Evolutionary conservation across 768 basidiomycete genomes (phyloP), one percentile per base, ranked within the genome.

Genomic region (Agrocybe pediades): DNA sequence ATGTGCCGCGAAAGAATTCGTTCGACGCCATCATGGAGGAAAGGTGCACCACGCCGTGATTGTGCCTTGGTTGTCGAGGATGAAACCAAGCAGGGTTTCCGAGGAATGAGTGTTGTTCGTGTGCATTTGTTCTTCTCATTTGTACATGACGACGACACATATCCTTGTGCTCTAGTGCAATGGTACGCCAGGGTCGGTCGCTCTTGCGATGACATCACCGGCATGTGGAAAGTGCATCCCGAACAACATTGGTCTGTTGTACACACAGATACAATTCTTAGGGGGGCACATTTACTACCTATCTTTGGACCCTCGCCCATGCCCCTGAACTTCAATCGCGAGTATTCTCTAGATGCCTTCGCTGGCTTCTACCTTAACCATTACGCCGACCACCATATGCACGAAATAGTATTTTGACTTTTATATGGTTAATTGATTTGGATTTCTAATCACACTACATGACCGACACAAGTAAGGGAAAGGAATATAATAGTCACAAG

Each of bases 371-470:
- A 65, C 57, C 52, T 73, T 1, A 73, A 70, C 43, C 65, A 63
- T 25, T 71, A 61, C 47, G 62, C 64, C 16, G 70, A 73, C 41
- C 63, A 71, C 46, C 70, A 72, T 55, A 45, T 63, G 13, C 53
- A 71, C 52, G 65, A 70, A 51, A 61, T 70, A 41, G 50, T 58
- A 41, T 66, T 62, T 41, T 56, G 27, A 52, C 25, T 41, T 7
- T 30, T 7, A 30, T n/a, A 41, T n/a, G n/a, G n/a, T n/a, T n/a
- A n/a, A n/a, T n/a, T n/a, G n/a, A n/a, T n/a, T n/a, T n/a, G n/a
- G n/a, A n/a, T n/a, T n/a, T n/a, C n/a, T n/a, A n/a, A n/a, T n/a
- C n/a, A n/a, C n/a, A n/a, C n/a, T n/a, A n/a, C n/a, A n/a, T n/a
- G n/a, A n/a, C n/a, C n/a, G n/a, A n/a, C n/a, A n/a, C n/a, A n/a